Base-by-base conservation (phyloP, 2,329 filamentous ascomycete genomes). In the Zymoseptoria ardabiliae region DNA sequence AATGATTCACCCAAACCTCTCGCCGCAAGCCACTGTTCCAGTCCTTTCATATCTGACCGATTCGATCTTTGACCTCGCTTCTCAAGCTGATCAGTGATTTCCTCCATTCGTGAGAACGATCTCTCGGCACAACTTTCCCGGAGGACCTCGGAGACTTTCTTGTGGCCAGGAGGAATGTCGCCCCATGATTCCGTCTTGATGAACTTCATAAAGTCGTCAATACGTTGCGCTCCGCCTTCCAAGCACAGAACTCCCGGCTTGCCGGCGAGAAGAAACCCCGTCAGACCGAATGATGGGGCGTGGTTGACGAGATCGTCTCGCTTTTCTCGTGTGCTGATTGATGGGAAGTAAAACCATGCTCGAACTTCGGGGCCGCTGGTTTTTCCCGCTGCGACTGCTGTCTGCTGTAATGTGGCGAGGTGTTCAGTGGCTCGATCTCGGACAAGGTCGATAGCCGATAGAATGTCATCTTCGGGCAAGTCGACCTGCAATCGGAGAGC, bases 261-360 rank as follows among this genome's bases (percentile, higher is more conserved):
- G 0, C 83, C 83, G 0, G 83, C 83, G 17, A 83, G 73, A 3
- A 85, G 77, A 64, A 86, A 85, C 0, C 83, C 83, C 0, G 82
- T 85, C 0, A 86, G 75, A 2, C 67, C 71, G 67, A 84, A 83
- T 0, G 67, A 63, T 0, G 82, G 79, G 0, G 82, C 82, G 58
- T 82, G 72, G 57, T 76, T 77, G 51, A 85, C 78, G 50, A 85
- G 71, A 63, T 86, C 82, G 63, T 81, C 77, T 53, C 83, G 76
- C 65, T 85, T 86, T 52, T 78, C 77, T 2, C 83, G 79, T 0
- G 83, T 85, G 49, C 79, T 82, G 57, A 86, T 79, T 1, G 82
- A 85, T 0, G 83, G 83, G 62, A 86, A 85, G 70, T 85, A 85
- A 66, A 85, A 85, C 83, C 83, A 85, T 0, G 81, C 82, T 8